Percentiles rank a stretch among this genome's conserved stretches.
These are phyloP conservation scores for Begonia masoniana DNA, from an alignment of 306 rosid species.

Conservation along the genomic window DNA sequence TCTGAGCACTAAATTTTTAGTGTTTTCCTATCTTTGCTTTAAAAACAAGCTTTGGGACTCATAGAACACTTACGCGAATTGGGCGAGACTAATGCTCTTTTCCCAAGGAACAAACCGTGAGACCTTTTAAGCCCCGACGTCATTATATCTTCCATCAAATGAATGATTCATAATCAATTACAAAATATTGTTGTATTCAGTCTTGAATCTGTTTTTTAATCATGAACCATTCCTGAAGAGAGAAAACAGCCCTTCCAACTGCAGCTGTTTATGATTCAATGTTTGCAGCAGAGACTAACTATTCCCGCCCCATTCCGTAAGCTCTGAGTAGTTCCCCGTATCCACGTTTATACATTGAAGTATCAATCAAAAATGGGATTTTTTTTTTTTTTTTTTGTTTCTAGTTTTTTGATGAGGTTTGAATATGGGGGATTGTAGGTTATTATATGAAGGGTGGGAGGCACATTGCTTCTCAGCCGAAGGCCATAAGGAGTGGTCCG, in stretches of 20 bases:
- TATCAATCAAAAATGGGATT: not conserved
- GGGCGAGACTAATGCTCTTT: constrained; percentile 91
- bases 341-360: not conserved
- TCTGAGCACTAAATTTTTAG: not conserved
- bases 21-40: constrained; percentile 6
- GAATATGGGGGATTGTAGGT: constrained; percentile 37
- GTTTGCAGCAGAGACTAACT: constrained; percentile 85
- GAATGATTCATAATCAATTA: not conserved
- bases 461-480: constrained; percentile 79
- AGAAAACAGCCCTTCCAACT: constrained; percentile 85
- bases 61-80: constrained; percentile 86
- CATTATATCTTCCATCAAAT: too few relatives aligned
- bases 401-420: not conserved
- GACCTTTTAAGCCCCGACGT: not conserved
- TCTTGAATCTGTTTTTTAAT: not conserved
- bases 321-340: not conserved
- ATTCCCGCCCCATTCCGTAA: constrained; percentile 93
- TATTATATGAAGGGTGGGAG: constrained; percentile 90
- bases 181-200: not conserved
- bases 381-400: too few relatives aligned
- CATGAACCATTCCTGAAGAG: constrained; percentile 44
- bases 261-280: constrained; percentile 91
- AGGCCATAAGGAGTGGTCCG: constrained; percentile 77
- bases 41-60: constrained; percentile 60
- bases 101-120: constrained; percentile 62